phyloP scores from a whole-genome alignment of 805 yeast genomes.

The Clavispora phyllophila region DNA sequence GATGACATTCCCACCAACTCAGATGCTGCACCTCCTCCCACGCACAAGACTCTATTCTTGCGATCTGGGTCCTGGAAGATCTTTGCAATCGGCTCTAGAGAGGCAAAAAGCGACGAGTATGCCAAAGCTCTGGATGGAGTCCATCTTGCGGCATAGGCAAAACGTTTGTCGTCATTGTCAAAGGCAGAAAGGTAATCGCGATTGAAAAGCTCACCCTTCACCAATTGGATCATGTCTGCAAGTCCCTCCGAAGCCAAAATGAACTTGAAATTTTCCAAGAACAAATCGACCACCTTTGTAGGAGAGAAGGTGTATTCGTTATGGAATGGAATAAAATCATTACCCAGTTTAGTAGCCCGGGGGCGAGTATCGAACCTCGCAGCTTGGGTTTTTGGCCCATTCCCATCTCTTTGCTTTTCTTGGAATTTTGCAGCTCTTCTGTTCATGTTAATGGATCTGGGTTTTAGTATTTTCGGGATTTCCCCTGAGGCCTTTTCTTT shows the following conservation, averaged over 20 bases:
- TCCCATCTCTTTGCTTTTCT: constrained; percentile 10
- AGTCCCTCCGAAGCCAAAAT: constrained; percentile 33
- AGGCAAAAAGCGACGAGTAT: constrained; percentile 61
- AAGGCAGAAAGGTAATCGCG: constrained; percentile 72
- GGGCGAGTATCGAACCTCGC: not conserved
- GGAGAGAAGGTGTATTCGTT: constrained; percentile 30
- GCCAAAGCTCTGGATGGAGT: constrained; percentile 77
- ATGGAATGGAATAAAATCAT: constrained; percentile 30
- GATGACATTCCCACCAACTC: constrained; percentile 66
- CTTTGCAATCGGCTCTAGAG: constrained; percentile 39
- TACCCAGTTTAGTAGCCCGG: not conserved
- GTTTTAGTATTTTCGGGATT: not conserved
- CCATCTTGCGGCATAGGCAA: constrained; percentile 83
- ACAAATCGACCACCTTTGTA: constrained; percentile 32
- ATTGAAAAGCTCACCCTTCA: constrained; percentile 64
- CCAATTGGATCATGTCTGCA: constrained; percentile 52
- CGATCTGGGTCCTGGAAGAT: constrained; percentile 28
- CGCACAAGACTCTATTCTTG: constrained; percentile 44
- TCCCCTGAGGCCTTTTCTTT: not conserved
- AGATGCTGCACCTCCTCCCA: constrained; percentile 92
- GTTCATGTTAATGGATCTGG: constrained; percentile 16
- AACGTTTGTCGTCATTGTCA: constrained; percentile 53
- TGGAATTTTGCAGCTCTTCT: constrained; percentile 28
- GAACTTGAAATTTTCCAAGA: constrained; percentile 26
- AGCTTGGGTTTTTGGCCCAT: not conserved